A percentile compares a stretch with the other conserved stretches of the same genome.
Conservation (phyloP, 331 rosid genomes). For the Phaseolus coccineus region DNA sequence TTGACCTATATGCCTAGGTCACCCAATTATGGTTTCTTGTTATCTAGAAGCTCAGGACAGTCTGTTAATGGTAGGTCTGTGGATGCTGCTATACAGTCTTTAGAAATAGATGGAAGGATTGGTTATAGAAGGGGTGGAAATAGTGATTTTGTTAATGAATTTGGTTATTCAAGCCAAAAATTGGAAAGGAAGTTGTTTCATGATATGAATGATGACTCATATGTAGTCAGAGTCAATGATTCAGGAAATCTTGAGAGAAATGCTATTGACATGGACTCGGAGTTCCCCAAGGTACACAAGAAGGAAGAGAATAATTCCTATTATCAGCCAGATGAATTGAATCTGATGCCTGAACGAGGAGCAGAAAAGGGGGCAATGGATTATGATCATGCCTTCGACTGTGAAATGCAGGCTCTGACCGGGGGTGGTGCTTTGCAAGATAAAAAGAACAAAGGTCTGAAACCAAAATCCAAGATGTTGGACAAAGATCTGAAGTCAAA, state of each 20-base stretch:
- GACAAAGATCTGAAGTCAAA: conserved; percentile 70
- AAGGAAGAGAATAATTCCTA: conserved; percentile 59
- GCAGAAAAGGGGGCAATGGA: conserved; percentile 61
- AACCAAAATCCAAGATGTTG: conserved; percentile 61
- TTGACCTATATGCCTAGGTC: conserved; percentile 53
- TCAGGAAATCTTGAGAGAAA: conserved; percentile 62
- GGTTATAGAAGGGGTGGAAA: conserved; percentile 57
- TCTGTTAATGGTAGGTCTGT: conserved; percentile 48
- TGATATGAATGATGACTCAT: conserved; percentile 70
- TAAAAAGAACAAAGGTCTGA: conserved; percentile 58
- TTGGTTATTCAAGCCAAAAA: conserved; percentile 47
- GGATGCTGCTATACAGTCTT: conserved; percentile 58
- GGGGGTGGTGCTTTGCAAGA: conserved; percentile 45
- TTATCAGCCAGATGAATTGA: conserved; percentile 81
- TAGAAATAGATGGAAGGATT: conserved; percentile 66
- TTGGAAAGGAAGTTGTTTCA: conserved; percentile 61
- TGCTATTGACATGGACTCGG: conserved; percentile 78
- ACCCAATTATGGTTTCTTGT: conserved; percentile 61
- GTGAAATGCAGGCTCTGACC: conserved; percentile 68
- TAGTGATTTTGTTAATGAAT: conserved; percentile 71
- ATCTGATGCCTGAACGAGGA: conserved; percentile 78
- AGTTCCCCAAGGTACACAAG: conserved; percentile 60
- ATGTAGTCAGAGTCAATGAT: conserved; percentile 59
- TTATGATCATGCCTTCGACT: conserved; percentile 80
- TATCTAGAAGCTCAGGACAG: conserved; percentile 53